Base-by-base conservation (phyloP, 352 stramenopile genomes). In the Phytophthora syringae region DNA sequence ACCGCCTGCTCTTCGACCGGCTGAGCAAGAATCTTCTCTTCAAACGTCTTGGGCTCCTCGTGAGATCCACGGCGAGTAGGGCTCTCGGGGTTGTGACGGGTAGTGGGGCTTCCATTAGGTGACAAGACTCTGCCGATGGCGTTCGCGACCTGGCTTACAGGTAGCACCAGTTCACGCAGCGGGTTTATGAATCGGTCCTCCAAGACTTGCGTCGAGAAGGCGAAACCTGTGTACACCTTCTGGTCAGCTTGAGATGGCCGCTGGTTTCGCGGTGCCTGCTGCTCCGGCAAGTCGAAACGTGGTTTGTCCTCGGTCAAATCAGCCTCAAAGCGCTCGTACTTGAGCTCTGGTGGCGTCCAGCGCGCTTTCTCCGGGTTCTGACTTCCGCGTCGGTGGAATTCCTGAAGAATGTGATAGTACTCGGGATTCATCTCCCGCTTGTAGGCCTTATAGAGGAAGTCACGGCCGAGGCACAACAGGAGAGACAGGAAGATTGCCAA, bases 391-490 rank as follows among this genome's bases (percentile, higher is more conserved):
- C 72, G 59, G 52, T 94, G 79, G 54, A 89, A 78, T 50, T 96
- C 88, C 58, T 94, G 88, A 18, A 96, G 66, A 24, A 96, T 82
- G 60, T 96, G 88, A 68, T 96, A 96, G 70, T 96, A 96, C 53
- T 96, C 88, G 1, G 88, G 88, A 11, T 74, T 60, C 64, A 93
- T 80, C 59, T 96, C 86, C 3, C 86, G 86, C 73, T 96, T 96
- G 60, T 86, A 94, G 5, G 82, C 84, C 50, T 94, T 96, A 74
- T 80, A 93, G 0, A 96, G 64, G 47, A 96, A 92, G 51, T 94
- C 88, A 0, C 88, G 81, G 1, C 82, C 78, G 13, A 96, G 77
- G 30, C 83, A 92, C 2, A 96, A 73, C 25, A 96, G 50, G 15
- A 94, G 43, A 24, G 70, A 75, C 15, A 96, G 48, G 65, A 92